Conservation (phyloP, 768 basidiomycete genomes). For the Trametes punicea region DNA sequence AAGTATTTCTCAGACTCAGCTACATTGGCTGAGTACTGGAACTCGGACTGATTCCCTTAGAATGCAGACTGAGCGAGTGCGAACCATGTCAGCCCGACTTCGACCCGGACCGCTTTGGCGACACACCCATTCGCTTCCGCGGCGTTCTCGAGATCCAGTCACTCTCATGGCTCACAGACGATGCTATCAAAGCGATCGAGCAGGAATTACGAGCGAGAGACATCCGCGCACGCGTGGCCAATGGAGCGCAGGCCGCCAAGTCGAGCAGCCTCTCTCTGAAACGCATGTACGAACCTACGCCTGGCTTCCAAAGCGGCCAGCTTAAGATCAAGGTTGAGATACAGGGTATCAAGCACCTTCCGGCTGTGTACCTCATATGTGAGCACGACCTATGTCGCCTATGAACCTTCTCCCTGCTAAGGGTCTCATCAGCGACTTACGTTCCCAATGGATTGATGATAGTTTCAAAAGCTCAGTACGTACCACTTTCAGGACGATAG, state of each 20-base stretch:
- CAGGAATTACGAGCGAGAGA: conserved; percentile 43
- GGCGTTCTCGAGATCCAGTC: conserved; percentile 47
- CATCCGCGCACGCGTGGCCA: conserved; percentile 19
- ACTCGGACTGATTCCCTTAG: too few species aligned
- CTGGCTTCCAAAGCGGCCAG: conserved; percentile 11
- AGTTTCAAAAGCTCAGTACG: conserved; percentile 30
- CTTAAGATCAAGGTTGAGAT: conserved; percentile 39
- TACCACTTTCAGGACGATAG: background rate
- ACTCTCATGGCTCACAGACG: conserved; percentile 48
- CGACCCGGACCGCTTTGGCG: background rate
- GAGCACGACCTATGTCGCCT: background rate
- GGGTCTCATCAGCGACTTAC: conserved; percentile 23
- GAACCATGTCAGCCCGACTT: conserved; percentile 17
- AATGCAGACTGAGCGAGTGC: conserved; percentile 19
- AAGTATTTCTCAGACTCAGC: background rate
- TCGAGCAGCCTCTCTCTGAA: conserved; percentile 34
- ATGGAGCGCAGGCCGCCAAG: background rate
- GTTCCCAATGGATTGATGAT: conserved; percentile 34
- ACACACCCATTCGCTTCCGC: conserved; percentile 42
- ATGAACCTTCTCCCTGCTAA: background rate
- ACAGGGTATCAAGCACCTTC: conserved; percentile 38
- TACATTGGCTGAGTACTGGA: too few species aligned
- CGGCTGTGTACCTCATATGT: conserved; percentile 42
- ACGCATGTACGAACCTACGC: conserved; percentile 21
- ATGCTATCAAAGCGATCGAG: conserved; percentile 41